Conservation (phyloP, 108 stramenopile species). For the Pseudonitzschia delicatissima region DNA sequence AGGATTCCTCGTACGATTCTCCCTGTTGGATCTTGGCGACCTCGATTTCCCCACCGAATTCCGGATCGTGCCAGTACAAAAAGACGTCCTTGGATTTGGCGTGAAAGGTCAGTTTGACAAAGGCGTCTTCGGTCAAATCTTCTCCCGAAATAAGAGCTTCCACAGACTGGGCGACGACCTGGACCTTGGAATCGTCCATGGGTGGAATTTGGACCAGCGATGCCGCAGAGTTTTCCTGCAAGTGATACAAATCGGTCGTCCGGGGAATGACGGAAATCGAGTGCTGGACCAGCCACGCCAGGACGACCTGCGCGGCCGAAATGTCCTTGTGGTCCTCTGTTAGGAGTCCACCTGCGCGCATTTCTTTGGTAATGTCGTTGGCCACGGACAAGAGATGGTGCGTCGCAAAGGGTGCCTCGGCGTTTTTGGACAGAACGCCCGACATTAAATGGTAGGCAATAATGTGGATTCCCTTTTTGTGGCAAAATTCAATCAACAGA, state of each 20-base stretch:
- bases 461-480: conserved; percentile 54
- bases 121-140: conserved; percentile 42
- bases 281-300: conserved; percentile 59
- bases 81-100: conserved; percentile 37
- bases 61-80: conserved; percentile 47
- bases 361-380: conserved; percentile 21
- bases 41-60: conserved; percentile 40
- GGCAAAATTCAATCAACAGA: conserved; percentile 44
- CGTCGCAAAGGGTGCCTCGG: conserved; percentile 33
- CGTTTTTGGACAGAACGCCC: conserved; percentile 33
- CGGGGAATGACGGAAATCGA: conserved; percentile 52
- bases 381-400: conserved; percentile 35
- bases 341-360: conserved; percentile 2
- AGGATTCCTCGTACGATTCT: conserved; percentile 33
- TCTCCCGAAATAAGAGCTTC: conserved; percentile 47
- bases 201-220: conserved; percentile 37
- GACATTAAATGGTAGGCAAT: conserved; percentile 72
- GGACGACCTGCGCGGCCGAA: conserved; percentile 38
- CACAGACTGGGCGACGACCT: conserved; percentile 37
- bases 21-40: conserved; percentile 34
- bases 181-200: conserved; percentile 35
- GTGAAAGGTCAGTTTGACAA: conserved; percentile 35
- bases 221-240: conserved; percentile 47
- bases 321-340: not conserved
- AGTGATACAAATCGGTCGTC: conserved; percentile 36